Conservation (phyloP, 768 basidiomycete genomes). For the Suillus variegatus region DNA sequence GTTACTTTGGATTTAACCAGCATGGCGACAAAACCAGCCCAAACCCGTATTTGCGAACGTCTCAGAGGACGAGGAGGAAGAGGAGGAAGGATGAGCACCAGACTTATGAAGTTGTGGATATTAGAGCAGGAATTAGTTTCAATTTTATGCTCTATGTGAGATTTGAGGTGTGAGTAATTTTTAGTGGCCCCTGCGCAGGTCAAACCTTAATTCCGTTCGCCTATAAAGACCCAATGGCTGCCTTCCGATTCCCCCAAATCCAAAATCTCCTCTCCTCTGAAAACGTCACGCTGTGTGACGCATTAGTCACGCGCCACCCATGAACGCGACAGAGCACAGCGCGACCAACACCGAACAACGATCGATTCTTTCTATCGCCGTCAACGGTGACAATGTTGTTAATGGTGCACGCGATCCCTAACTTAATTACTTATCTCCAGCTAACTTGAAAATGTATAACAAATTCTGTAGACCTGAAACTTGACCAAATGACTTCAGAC, state of each 20-base stretch:
- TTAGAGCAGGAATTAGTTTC: conserved; percentile 4
- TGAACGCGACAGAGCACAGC: conserved; percentile 51
- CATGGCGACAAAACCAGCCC: conserved; percentile 86
- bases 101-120: neutral
- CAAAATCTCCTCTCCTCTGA: conserved; percentile 51
- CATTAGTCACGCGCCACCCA: conserved; percentile 66
- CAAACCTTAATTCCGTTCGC: conserved; percentile 80
- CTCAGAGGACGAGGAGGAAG: conserved; percentile 57
- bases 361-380: conserved; percentile 17
- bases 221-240: conserved; percentile 84
- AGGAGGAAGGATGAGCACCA: conserved; percentile 46
- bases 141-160: conserved; percentile 18
- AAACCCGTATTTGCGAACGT: conserved; percentile 78
- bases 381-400: conserved; percentile 21
- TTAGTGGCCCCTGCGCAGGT: conserved; percentile 74
- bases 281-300: conserved; percentile 65
- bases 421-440: conserved; percentile 31
- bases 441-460: conserved; percentile 38
- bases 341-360: conserved; percentile 32
- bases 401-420: conserved; percentile 43
- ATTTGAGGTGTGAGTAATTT: conserved; percentile 36
- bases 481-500: conserved; percentile 4
- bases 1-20: conserved; percentile 55
- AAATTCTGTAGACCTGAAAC: conserved; percentile 17
- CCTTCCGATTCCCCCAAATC: conserved; percentile 66